Conservation (phyloP, 169 alveolate species). For the Cryptosporidium sp. region DNA sequence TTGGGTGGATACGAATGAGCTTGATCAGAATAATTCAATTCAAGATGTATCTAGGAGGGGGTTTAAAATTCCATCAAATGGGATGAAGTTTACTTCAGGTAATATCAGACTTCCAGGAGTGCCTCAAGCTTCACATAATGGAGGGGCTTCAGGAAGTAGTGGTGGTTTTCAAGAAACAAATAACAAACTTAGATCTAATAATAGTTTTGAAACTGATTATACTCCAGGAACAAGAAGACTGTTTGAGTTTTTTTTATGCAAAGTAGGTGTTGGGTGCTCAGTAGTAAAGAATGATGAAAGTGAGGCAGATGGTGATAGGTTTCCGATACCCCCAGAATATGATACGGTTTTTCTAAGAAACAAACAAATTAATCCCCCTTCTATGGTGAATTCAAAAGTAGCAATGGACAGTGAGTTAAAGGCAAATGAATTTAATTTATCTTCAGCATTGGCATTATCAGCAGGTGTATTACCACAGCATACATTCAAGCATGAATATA, state of each 20-base stretch:
- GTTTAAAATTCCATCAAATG: slow-evolving; percentile 84
- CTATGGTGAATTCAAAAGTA: slow-evolving; percentile 50
- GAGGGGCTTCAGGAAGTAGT: neutral
- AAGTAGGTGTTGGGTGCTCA: slow-evolving; percentile 89
- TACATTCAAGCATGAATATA: slow-evolving; percentile 87
- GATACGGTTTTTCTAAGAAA: slow-evolving; percentile 77
- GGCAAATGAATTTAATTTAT: slow-evolving; percentile 65
- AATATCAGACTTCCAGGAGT: slow-evolving; percentile 84
- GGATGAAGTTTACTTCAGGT: slow-evolving; percentile 88
- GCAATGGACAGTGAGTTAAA: slow-evolving; percentile 26
- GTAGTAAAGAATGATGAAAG: slow-evolving; percentile 82
- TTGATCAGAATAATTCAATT: slow-evolving; percentile 87
- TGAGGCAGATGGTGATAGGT: slow-evolving; percentile 82
- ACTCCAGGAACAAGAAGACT: slow-evolving; percentile 77
- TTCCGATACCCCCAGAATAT: slow-evolving; percentile 81
- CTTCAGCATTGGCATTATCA: slow-evolving; percentile 50
- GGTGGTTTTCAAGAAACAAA: neutral
- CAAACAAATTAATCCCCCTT: slow-evolving; percentile 72
- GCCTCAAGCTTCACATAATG: slow-evolving; percentile 33
- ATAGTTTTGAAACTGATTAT: slow-evolving; percentile 70
- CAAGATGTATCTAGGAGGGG: slow-evolving; percentile 90
- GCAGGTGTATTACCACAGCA: slow-evolving; percentile 90
- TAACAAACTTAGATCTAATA: neutral
- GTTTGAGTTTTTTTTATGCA: slow-evolving; percentile 88
- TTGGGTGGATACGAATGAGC: slow-evolving; percentile 85